A percentile compares a stretch with the other conserved stretches of the same genome.
phyloP scores from a whole-genome alignment of 2,329 filamentous ascomycete genomes.

The Trichoderma simmonsii region DNA sequence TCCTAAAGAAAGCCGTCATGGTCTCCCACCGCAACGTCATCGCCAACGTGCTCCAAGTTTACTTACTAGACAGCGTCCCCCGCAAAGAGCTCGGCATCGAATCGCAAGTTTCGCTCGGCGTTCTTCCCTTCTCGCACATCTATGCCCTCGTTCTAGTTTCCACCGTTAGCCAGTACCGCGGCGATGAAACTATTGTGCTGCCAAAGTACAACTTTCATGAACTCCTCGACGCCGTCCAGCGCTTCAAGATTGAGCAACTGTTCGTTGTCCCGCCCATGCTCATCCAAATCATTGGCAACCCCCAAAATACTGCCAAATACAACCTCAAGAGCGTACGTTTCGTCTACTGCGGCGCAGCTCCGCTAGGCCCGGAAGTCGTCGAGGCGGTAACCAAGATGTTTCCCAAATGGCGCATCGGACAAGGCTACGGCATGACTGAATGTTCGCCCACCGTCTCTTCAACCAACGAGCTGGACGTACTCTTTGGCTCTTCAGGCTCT shows the following conservation, averaged over 20 bases:
- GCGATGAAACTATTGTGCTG: conserved; percentile 70
- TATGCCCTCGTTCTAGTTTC: conserved; percentile 72
- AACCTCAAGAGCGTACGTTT: conserved; percentile 64
- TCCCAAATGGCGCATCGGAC: conserved; percentile 63
- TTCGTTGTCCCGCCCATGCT: conserved; percentile 76
- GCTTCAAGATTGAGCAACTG: conserved; percentile 64
- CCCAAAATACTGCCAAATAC: conserved; percentile 56
- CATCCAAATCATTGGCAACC: conserved; percentile 67
- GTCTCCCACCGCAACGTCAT: conserved; percentile 79
- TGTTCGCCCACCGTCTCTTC: conserved; percentile 64
- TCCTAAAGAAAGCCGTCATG: conserved; percentile 69
- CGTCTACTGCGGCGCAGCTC: conserved; percentile 72
- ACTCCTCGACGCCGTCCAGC: conserved; percentile 62
- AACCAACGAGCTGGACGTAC: conserved; percentile 57
- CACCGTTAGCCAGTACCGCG: conserved; percentile 63
- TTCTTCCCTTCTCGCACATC: conserved; percentile 81
- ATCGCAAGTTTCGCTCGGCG: conserved; percentile 54
- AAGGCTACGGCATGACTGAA: conserved; percentile 77
- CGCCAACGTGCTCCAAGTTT: conserved; percentile 66
- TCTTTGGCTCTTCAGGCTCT: conserved; percentile 66
- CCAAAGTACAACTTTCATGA: conserved; percentile 71
- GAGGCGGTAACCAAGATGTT: conserved; percentile 58
- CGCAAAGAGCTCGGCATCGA: conserved; percentile 37
- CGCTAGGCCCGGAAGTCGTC: conserved; percentile 66
- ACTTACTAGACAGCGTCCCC: conserved; percentile 36